Evolutionary conservation across 371 early-diverging fungal genomes (phyloP), one percentile per base, ranked within the genome.

Genomic region (Umbelopsis sp.): DNA sequence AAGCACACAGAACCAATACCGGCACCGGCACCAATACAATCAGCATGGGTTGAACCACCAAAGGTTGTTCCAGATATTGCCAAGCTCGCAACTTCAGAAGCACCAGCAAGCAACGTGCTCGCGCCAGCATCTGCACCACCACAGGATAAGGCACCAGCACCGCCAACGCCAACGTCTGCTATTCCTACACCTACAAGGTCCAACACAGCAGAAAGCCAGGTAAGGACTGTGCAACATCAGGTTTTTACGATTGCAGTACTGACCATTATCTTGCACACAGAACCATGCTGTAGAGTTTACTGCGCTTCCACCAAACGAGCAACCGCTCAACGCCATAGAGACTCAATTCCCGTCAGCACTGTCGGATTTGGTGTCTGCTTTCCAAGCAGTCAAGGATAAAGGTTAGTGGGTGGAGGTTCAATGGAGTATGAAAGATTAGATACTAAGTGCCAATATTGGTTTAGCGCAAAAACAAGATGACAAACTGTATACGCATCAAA

Each of bases 331-430:
- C 5, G 57, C 57, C 3, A 29, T 57, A 45, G 91, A 90, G 71
- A 80, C 83, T 35, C 81, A 85, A 41, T 75, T 93, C 65, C 93
- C 93, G 10, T 85, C 90, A 62, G 86, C 92, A n/a, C 76, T 93
- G 46, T 88, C 89, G 9, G 94, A 94, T 75, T 75, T 94, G 20
- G 93, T 90, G 7, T 78, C 87, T 20, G 89, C 92, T 8, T 93
- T 93, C 74, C 92, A 94, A 66, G 81, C 88, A 0, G 85, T 90
- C 20, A 90, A 89, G 73, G 89, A 87, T 8, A 84, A 89, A 83
- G 83, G 90, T 87, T 75, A 70, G 41, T 18, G 25, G 0, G n/a
- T 32, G 38, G 16, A 10, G 1, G 29, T 29, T 29, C n/a, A 29
- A 25, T 51, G 0, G 9, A 22, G 3, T 29, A 29, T 29, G 11